Base-by-base conservation (phyloP, 176 grass and related monocot genomes). In the Oryza glumipatula region DNA sequence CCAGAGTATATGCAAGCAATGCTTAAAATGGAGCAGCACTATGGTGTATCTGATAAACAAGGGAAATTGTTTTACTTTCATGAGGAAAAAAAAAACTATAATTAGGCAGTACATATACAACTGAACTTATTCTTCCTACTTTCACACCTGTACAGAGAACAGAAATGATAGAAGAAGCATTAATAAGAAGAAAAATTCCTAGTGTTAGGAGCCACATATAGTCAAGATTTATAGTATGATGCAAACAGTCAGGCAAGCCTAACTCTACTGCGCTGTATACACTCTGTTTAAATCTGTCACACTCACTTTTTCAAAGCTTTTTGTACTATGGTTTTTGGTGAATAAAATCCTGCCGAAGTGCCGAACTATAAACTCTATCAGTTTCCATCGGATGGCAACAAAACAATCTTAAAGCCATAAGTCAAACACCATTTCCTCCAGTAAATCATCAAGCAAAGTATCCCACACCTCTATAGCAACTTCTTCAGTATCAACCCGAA, bases 371-470 rank as follows among this genome's bases (percentile, higher is more conserved):
- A 78, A 60, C 70, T 6, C 45, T 2, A 79, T 74, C 86, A 80
- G 61, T 83, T 80, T 71, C 86, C 58, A 41, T 61, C 4, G 17
- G 79, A 81, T 70, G 65, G 17, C 49, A 54, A 88, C 69, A 83
- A 79, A 78, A 35, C 58, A 73, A 61, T 67, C 35, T 80, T 74
- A 84, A 91, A 94, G 88, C 95, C 86, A 90, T 49, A 94, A 68
- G 70, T 93, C 90, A 84, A 87, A 90, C 52, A 91, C 88, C 86
- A 72, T 74, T 86, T 98, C 95, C 84, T 95, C 88, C 30, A 93
- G 67, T 41, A 94, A 67, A 76, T 98, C 95, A 85, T 91, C 88
- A 74, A 98, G 65, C 70, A 95, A 61, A 70, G 24, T 76, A 84
- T 93, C 95, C 85, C 88, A 90, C 22, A 91, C 69, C 70, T 93